Base-by-base conservation (phyloP, 75 land plant genomes). In the Picea glauca region DNA sequence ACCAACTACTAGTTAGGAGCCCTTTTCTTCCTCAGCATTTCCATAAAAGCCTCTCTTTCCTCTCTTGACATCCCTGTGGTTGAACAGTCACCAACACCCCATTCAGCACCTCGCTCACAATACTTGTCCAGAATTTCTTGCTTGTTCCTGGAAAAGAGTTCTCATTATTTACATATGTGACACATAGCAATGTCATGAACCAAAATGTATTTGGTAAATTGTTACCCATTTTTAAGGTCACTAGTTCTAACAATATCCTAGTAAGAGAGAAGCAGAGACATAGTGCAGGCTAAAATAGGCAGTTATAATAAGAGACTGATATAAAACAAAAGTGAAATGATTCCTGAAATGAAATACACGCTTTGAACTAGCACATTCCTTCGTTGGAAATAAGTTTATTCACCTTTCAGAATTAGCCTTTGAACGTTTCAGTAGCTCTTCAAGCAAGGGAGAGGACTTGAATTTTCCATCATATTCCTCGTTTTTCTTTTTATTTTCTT, bases 51-150 rank as follows among this genome's bases (percentile, higher is more conserved):
- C 7, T 90, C 91, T 38, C 74, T 91, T 58, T 98, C 96, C 26
- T 87, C 90, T 74, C 77, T 76, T 43, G 93, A 80, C 93, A 94
- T 90, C 50, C 87, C 95, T 59, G 43, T 81, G 2, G 92, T 81
- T 1, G 99, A 95, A 70, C 99, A 98, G 79, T 95, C 98, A 17
- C 99, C 99, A 11, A 98, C 98, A 20, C 99, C 99, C 99, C 99
- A 98, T 76, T 98, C 99, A 15, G 99, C 99, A n/a, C 98, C 98
- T 31, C 99, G 90, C 13, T 90, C 64, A 83, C 99, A 98, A 62
- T 98, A 98, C 80, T 98, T 98, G 88, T 95, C 91, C 18, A 79
- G 84, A 70, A 91, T 90, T 77, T 85, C 86, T 81, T 85, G 89
- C 46, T 79, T 78, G 84, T 95, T 92, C 91, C 99, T 98, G 98